Base-by-base conservation (phyloP, 1,284 basidiomycete species). In the Termitomyces sp. region DNA sequence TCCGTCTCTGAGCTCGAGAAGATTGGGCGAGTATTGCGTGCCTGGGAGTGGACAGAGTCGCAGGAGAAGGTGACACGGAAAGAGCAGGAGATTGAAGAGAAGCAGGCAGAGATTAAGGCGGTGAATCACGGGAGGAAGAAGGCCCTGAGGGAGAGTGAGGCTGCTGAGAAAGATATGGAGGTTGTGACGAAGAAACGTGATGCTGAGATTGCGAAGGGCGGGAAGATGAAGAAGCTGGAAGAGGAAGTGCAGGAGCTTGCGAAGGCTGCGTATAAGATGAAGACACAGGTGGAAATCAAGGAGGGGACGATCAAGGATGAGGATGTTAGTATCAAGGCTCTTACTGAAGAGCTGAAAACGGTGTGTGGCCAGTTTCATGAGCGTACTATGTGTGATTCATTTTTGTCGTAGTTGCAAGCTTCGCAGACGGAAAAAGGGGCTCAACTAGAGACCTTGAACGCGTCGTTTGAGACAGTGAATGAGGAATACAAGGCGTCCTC, bases 261-360 rank as follows among this genome's bases (percentile, higher is more conserved):
- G 52, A 94, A 94, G 68, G 86, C 83, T 48, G 72, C 95, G n/a
- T 89, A 91, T 58, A 96, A 96, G 70, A 76, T 91, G 58, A 83
- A 82, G 60, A 94, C 95, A 0, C 91, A 97, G 70, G 81, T 87
- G 13, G 93, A 97, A 61, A 86, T 98, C 67, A 88, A 89, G 68
- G 81, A 83, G 49, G 79, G 80, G 8, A 86, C 84, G 0, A 84
- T 97, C 59, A 78, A 79, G 10, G 95, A 98, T 28, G 96, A 99
- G 67, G 80, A 86, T 61, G 81, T 74, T 57, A 84, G 82, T 55
- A 74, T 90, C 5, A 71, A 71, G 8, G 73, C 70, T 0, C 77
- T 88, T 1, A 78, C 81, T 58, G 73, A 73, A 21, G 82, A 85
- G 53, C 74, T 88, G 36, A 69, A 79, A 49, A 81, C 86, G 69